Percentiles rank a stretch among this genome's conserved stretches.
Conservation (phyloP, 352 stramenopile genomes). For the Phytophthora meadii region DNA sequence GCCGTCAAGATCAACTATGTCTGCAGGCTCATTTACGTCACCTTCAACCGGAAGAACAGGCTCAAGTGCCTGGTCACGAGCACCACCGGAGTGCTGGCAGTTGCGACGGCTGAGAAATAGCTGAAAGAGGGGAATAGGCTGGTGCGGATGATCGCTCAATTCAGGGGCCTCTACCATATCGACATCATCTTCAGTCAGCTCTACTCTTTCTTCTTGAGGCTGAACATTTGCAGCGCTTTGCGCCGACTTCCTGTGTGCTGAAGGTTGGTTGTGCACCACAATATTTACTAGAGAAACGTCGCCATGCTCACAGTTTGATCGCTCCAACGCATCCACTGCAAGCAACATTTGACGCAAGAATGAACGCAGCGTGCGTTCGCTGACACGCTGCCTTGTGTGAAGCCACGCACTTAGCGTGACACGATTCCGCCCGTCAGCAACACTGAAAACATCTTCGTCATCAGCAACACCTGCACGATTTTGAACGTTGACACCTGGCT, state of each 20-base stretch:
- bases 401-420: constrained; percentile 58
- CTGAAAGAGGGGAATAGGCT: constrained; percentile 39
- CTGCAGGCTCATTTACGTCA: constrained; percentile 26
- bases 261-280: constrained; percentile 41
- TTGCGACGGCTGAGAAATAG: constrained; percentile 47
- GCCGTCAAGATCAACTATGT: constrained; percentile 26
- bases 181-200: constrained; percentile 13
- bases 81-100: constrained; percentile 17
- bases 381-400: constrained; percentile 31
- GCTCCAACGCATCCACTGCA: constrained; percentile 63
- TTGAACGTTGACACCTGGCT: constrained; percentile 12
- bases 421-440: constrained; percentile 42
- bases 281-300: constrained; percentile 69
- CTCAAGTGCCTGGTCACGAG: constrained; percentile 14
- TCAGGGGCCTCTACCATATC: constrained; percentile 15
- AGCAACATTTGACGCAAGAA: constrained; percentile 73
- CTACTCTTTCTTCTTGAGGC: constrained; percentile 11
- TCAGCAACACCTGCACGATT: constrained; percentile 29
- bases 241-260: neutral
- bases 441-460: constrained; percentile 52
- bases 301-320: constrained; percentile 44
- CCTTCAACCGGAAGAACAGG: constrained; percentile 15
- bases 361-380: constrained; percentile 50
- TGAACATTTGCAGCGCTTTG: neutral
- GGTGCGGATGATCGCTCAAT: constrained; percentile 1